A percentile compares a stretch with the other conserved stretches of the same genome.
These are phyloP conservation scores for bread wheat (Triticum aestivum) DNA, from an alignment of 176 grass and related monocot species.

Conservation along the genomic window DNA sequence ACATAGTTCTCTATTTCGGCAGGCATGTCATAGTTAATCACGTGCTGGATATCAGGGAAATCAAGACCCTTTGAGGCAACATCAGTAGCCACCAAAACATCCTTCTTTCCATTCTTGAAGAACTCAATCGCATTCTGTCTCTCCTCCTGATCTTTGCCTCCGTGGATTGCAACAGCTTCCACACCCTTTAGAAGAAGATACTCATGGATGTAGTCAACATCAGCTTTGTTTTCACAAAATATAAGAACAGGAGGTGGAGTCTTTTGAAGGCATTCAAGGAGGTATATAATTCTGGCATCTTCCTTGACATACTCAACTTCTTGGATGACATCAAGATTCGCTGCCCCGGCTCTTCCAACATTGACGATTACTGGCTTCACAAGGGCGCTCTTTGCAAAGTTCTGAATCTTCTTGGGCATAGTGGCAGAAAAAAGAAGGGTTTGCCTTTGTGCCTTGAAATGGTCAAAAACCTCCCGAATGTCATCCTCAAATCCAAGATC, in stretches of 20 bases:
- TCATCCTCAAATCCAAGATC: constrained; percentile 98
- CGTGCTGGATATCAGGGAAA: constrained; percentile 98
- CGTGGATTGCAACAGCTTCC: constrained; percentile 90
- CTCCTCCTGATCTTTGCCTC: constrained; percentile 96
- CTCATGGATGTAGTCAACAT: constrained; percentile 97
- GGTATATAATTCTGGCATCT: constrained; percentile 96
- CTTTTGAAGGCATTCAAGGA: constrained; percentile 95
- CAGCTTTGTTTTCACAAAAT: constrained; percentile 96
- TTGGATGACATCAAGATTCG: constrained; percentile 98
- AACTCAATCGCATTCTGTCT: constrained; percentile 78
- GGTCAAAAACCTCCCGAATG: constrained; percentile 93
- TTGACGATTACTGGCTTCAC: constrained; percentile 89
- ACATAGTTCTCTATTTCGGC: constrained; percentile 96
- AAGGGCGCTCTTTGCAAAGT: constrained; percentile 81
- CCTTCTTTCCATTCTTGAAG: constrained; percentile 82
- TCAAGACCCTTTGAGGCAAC: constrained; percentile 97
- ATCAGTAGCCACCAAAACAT: constrained; percentile 93
- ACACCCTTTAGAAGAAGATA: constrained; percentile 97
- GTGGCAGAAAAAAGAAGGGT: constrained; percentile 94
- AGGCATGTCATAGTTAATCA: constrained; percentile 98
- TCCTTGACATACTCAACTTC: constrained; percentile 99
- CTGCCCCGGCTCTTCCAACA: constrained; percentile 91
- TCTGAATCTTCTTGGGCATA: constrained; percentile 99
- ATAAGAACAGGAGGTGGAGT: constrained; percentile 92
- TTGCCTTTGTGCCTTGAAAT: constrained; percentile 97